These are phyloP conservation scores for Tetrahymena elliotti DNA, from an alignment of 73 alveolate species.

Conservation along the genomic window DNA sequence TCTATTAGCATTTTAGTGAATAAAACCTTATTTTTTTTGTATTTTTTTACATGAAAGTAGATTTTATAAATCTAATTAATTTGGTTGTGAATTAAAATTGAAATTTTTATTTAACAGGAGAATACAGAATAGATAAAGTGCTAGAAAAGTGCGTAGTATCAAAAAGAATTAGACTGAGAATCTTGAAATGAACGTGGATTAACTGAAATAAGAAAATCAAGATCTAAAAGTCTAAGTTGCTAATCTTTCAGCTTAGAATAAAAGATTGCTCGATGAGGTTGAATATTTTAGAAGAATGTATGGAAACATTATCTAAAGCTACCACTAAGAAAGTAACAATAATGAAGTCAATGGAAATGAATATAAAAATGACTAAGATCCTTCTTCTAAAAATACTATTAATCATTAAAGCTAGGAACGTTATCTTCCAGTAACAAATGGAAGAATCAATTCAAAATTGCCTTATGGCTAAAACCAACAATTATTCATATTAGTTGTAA, in stretches of 20 bases:
- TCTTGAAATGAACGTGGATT: neutral
- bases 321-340: neutral
- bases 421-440: neutral
- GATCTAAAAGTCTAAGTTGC: neutral
- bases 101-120: neutral
- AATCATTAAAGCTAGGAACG: neutral
- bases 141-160: neutral
- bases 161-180: neutral
- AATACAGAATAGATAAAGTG: neutral
- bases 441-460: neutral
- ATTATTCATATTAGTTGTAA: neutral
- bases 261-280: neutral
- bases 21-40: no score
- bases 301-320: neutral
- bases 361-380: neutral
- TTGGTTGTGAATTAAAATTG: neutral
- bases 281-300: neutral
- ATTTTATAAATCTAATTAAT: no score
- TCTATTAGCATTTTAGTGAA: neutral
- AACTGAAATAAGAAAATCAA: neutral
- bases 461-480: neutral
- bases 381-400: neutral
- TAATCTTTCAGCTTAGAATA: neutral
- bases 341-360: neutral
- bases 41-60: no score